Percentiles rank a stretch among this genome's conserved stretches.
Conservation (phyloP, 1,284 basidiomycete species). For the Sporisorium sorghi region DNA sequence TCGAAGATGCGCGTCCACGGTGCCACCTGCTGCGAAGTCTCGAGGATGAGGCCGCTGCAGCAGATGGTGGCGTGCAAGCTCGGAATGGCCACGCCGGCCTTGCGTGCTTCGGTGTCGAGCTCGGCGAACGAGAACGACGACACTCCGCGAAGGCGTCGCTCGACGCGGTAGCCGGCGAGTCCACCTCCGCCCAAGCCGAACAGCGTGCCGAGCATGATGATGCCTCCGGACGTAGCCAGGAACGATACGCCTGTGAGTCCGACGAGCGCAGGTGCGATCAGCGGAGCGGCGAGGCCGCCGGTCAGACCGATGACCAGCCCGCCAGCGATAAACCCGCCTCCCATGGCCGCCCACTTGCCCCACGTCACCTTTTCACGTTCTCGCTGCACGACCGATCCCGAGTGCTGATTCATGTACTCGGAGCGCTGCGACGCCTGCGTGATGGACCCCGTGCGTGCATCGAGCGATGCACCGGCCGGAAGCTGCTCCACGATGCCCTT, state of each 20-base stretch:
- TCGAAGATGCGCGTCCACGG: constrained; percentile 50
- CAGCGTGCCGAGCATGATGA: constrained; percentile 63
- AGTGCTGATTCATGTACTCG: constrained; percentile 61
- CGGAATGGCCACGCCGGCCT: constrained; percentile 55
- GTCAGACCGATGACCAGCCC: constrained; percentile 61
- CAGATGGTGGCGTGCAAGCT: constrained; percentile 64
- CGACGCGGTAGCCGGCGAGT: constrained; percentile 61
- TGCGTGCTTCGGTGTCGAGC: constrained; percentile 42
- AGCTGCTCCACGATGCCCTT: constrained; percentile 54
- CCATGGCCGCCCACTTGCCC: constrained; percentile 60
- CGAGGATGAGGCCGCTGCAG: constrained; percentile 57
- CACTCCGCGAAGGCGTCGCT: constrained; percentile 55
- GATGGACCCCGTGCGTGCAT: constrained; percentile 36
- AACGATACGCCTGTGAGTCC: constrained; percentile 61
- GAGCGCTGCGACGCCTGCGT: constrained; percentile 46
- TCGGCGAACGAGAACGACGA: constrained; percentile 54
- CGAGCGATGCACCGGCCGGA: constrained; percentile 42
- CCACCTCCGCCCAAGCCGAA: constrained; percentile 63
- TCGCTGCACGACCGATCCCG: constrained; percentile 42
- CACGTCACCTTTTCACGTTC: constrained; percentile 59
- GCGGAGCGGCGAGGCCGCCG: constrained; percentile 61
- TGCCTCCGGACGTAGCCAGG: constrained; percentile 59
- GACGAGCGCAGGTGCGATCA: constrained; percentile 60
- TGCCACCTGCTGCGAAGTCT: constrained; percentile 46
- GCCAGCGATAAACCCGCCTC: constrained; percentile 57